Conservation (phyloP, 352 stramenopile species). For the Phytophthora pinifolia region DNA sequence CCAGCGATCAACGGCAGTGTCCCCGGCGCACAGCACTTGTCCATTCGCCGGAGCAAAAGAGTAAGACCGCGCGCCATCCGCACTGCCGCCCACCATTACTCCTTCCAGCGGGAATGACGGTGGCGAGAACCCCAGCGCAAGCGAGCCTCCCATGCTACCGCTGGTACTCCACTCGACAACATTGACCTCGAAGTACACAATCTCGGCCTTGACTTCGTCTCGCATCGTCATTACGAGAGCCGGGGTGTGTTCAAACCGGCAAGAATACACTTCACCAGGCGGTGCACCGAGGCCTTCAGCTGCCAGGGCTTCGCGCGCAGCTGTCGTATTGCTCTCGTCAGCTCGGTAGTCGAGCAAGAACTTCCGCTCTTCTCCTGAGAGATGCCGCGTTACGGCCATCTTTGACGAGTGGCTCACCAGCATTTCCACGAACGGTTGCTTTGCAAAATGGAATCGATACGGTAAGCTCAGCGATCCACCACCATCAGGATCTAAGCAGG, state of each 20-base stretch:
- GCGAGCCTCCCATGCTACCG: constrained; percentile 24
- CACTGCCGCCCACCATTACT: constrained; percentile 46
- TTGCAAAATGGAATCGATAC: constrained; percentile 75
- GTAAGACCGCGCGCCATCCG: constrained; percentile 51
- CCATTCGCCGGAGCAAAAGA: constrained; percentile 68
- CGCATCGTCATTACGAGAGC: constrained; percentile 72
- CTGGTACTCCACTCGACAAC: constrained; percentile 59
- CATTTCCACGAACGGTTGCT: constrained; percentile 69
- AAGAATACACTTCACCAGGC: constrained; percentile 50
- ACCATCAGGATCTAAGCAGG: constrained; percentile 52
- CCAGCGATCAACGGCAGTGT: constrained; percentile 64
- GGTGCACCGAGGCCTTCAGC: constrained; percentile 20
- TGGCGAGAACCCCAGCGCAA: constrained; percentile 68
- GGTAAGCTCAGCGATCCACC: constrained; percentile 55
- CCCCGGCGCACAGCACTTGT: constrained; percentile 58
- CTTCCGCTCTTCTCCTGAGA: constrained; percentile 75
- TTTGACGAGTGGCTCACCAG: constrained; percentile 82
- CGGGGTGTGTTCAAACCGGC: constrained; percentile 80
- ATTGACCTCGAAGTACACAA: constrained; percentile 84
- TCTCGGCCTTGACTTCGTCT: constrained; percentile 66
- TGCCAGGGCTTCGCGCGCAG: constrained; percentile 17
- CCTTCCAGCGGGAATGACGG: constrained; percentile 73
- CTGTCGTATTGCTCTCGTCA: constrained; percentile 35
- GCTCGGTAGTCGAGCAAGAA: constrained; percentile 69
- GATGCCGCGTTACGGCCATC: constrained; percentile 69